Conservation (phyloP, 2,329 filamentous ascomycete species). For the Colletotrichum salicis region DNA sequence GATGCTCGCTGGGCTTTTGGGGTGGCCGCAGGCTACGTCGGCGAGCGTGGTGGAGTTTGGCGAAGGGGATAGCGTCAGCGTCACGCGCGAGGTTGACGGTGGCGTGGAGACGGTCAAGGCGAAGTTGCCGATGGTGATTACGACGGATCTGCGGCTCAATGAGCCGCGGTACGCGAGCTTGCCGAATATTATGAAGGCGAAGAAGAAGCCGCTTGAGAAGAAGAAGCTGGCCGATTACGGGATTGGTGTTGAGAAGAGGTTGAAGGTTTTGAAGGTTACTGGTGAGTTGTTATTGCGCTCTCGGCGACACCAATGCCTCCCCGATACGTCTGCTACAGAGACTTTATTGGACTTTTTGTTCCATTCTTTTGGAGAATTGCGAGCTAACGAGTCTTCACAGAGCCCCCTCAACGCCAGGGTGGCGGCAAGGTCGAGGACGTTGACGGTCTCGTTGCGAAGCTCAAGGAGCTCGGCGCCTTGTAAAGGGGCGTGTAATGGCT, state of each 20-base stretch:
- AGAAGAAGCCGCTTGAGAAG: conserved; percentile 99
- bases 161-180: conserved; percentile 94
- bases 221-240: conserved; percentile 86
- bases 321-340: not conserved
- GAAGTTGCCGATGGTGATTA: conserved; percentile 91
- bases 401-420: conserved; percentile 87
- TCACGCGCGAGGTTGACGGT: conserved; percentile 94
- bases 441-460: conserved; percentile 89
- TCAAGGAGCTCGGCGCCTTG: conserved; percentile 95
- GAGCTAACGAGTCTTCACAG: conserved; percentile 53
- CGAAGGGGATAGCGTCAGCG: conserved; percentile 75
- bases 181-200: conserved; percentile 99
- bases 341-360: no score
- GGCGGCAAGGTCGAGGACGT: conserved; percentile 98
- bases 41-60: conserved; percentile 85
- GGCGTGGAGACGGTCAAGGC: conserved; percentile 89
- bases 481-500: conserved; percentile 52
- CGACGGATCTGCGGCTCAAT: conserved; percentile 93
- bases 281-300: conserved; percentile 59
- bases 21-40: conserved; percentile 95
- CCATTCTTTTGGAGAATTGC: no score
- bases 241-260: conserved; percentile 75
- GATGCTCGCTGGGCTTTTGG: conserved; percentile 93
- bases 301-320: not conserved
- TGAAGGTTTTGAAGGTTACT: conserved; percentile 91